A percentile compares a stretch with the other conserved stretches of the same genome.
These are phyloP conservation scores for Boechera retrofracta DNA, from an alignment of 345 rosid genomes.

Conservation along the genomic window DNA sequence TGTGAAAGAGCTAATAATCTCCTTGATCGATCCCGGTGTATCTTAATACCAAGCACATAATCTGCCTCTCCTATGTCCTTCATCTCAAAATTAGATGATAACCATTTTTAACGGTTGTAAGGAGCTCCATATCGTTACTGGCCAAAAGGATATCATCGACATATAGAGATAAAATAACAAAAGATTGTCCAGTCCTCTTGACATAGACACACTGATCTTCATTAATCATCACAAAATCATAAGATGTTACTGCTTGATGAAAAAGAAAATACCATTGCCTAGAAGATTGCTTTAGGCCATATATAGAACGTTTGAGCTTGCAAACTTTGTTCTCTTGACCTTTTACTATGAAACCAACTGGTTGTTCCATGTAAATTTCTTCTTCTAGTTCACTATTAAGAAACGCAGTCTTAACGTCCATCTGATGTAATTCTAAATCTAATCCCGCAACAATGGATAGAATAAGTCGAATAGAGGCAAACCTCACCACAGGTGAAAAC, in stretches of 20 bases:
- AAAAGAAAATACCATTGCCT: too few species aligned
- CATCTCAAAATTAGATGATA: conserved; percentile 8
- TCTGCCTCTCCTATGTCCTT: not conserved
- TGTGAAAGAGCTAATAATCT: not conserved
- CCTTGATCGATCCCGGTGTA: not conserved
- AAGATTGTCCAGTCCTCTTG: not conserved
- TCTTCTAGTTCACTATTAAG: too few species aligned
- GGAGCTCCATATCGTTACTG: not conserved
- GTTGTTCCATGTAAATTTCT: too few species aligned
- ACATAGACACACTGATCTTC: conserved; percentile 17
- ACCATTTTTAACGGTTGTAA: not conserved
- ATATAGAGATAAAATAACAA: not conserved
- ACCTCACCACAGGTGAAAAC: not conserved
- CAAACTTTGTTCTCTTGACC: too few species aligned
- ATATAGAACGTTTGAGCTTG: too few species aligned
- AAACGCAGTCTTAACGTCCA: too few species aligned
- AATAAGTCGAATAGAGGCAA: conserved; percentile 13
- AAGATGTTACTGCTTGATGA: not conserved
- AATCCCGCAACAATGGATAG: too few species aligned
- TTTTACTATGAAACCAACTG: too few species aligned
- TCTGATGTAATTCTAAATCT: too few species aligned
- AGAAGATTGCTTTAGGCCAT: too few species aligned
- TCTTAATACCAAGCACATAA: conserved; percentile 2
- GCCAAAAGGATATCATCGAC: not conserved
- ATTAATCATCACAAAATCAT: not conserved